Evolutionary conservation across 768 basidiomycete genomes (phyloP), one percentile per base, ranked within the genome.

Genomic region (Fomitopsis serialis): DNA sequence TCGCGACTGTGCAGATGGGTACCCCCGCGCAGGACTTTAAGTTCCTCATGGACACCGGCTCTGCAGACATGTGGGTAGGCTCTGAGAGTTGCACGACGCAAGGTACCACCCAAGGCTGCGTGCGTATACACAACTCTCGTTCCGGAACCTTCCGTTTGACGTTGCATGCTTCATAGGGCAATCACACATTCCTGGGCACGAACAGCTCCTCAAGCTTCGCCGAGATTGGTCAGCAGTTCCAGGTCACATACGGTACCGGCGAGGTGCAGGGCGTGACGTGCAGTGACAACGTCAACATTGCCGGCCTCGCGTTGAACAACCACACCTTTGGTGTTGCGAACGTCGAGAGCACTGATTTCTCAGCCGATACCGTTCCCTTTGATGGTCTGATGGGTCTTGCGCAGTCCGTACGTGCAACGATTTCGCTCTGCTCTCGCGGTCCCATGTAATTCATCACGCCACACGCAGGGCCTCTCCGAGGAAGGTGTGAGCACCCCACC

Each of bases 341-440:
- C 1, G 36, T 59, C 12, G 90, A 92, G 67, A 81, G 77, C 46
- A 61, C 66, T 0, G 81, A 89, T 32, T 91, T 92, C 69, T 72
- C 81, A 13, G 61, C 63, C 35, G 56, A 74, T 58, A 49, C 55
- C 1, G 73, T 74, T 37, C 72, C 78, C 1, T 89, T 87, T 56
- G 85, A 89, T 63, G 87, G 89, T 15, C 67, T 92, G 35, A 85
- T 90, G 82, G 89, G 89, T 34, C 75, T 89, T 45, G 89, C 85
- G 6, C 74, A 84, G 70, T 85, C 85, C 47, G 85, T 84, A 56
- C 50, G 79, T 72, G n/a, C 17, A 12, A 40, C 25, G 65, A 8
- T 65, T 29, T 48, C 23, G 9, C 50, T 34, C 46, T 59, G 0
- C 5, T 56, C 2, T 37, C 22, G 11, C 5, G 11, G 22, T 35